phyloP scores from a whole-genome alignment of 2,329 filamentous ascomycete species.

The Fusarium floridanum region DNA sequence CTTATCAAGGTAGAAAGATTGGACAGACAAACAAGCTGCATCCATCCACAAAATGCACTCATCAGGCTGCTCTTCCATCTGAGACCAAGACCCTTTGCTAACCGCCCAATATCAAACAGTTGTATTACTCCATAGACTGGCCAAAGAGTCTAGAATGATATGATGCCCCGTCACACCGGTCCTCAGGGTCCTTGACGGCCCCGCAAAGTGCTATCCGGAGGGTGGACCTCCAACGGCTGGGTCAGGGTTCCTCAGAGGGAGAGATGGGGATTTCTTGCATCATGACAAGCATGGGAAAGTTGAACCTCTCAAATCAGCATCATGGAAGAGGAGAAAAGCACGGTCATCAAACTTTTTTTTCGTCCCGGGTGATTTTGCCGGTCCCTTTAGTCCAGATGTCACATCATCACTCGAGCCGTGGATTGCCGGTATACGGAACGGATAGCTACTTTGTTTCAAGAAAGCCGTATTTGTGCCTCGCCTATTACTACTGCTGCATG shows the following conservation, averaged over 20 bases:
- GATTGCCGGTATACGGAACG: not conserved
- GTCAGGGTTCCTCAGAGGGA: constrained; percentile 17
- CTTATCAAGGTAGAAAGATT: constrained; percentile 3
- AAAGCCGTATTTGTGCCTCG: not conserved
- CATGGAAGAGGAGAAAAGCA: not conserved
- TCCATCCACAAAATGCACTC: not conserved
- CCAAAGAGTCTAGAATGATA: constrained; percentile 4
- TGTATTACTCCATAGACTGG: not conserved
- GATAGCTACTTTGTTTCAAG: constrained; percentile 3
- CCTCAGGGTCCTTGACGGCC: constrained; percentile 31
- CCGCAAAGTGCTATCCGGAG: constrained; percentile 29
- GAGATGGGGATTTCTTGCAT: constrained; percentile 20
- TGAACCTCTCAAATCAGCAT: not conserved
- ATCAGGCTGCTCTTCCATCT: not conserved
- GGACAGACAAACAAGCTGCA: not conserved
- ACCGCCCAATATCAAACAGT: not conserved
- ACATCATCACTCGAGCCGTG: not conserved
- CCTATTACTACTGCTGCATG: not conserved
- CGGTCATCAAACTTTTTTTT: not conserved
- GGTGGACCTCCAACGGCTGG: constrained; percentile 33
- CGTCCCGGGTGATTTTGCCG: constrained; percentile 9
- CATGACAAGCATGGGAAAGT: constrained; percentile 12
- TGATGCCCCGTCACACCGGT: constrained; percentile 16
- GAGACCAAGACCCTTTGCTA: not conserved
- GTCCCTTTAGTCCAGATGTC: not conserved